A percentile compares a stretch with the other conserved stretches of the same genome.
Evolutionary conservation across 306 rosid genomes (phyloP).

Genomic region (Macrotyloma uniflorum): DNA sequence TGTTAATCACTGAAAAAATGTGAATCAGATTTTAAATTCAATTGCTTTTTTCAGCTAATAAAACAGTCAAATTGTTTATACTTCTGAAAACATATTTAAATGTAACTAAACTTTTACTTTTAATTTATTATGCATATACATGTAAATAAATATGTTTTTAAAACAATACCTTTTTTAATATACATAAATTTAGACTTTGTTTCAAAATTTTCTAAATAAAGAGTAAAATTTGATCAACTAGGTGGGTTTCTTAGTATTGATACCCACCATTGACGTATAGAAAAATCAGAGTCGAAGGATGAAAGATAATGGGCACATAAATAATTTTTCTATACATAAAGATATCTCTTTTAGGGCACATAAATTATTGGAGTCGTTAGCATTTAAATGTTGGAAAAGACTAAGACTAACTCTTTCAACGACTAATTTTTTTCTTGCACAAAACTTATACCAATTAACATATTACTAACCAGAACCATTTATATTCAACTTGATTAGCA

Average conservation of each 20-base stretch:
- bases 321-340: neutral
- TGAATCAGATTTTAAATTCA: too few relatives aligned
- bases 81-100: too few relatives aligned
- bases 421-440: neutral
- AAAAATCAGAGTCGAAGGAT: slow-evolving; percentile 24
- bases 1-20: neutral
- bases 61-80: too few relatives aligned
- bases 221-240: neutral
- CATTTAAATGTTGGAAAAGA: neutral
- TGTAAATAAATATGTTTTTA: too few relatives aligned
- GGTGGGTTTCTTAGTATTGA: neutral
- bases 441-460: neutral
- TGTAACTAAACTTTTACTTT: too few relatives aligned
- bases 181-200: too few relatives aligned
- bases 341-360: neutral
- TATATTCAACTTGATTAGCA: slow-evolving; percentile 8
- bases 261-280: slow-evolving; percentile 21
- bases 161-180: too few relatives aligned
- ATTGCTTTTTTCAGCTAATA: too few relatives aligned
- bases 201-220: neutral
- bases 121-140: too few relatives aligned
- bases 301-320: neutral
- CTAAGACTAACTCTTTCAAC: neutral
- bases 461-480: neutral
- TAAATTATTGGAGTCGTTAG: neutral